Conservation (phyloP, 208 protist genomes). For the Leishmania mexicana region DNA sequence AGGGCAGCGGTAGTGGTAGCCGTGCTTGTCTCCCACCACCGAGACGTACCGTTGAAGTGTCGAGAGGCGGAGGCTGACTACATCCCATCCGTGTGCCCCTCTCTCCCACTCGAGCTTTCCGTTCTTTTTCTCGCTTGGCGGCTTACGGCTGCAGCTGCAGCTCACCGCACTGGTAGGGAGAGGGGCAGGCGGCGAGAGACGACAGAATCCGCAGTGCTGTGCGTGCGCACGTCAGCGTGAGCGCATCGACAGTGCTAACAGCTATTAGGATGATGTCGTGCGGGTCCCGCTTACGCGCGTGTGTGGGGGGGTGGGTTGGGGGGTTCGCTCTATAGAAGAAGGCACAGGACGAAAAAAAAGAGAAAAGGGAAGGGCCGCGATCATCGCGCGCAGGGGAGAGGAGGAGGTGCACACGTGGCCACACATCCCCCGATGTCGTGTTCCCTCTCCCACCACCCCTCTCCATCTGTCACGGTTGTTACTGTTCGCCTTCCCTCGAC, state of each 20-base stretch:
- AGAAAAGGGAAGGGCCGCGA: not conserved
- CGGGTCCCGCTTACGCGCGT: not conserved
- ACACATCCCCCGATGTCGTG: not conserved
- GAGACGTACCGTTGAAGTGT: not conserved
- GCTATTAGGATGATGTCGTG: not conserved
- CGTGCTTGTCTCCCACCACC: not conserved
- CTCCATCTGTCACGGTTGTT: not conserved
- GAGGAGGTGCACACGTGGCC: not conserved
- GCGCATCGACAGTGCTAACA: not conserved
- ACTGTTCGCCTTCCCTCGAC: not conserved
- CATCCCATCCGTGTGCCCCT: not conserved
- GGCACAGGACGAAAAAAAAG: not conserved
- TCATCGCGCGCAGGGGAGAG: not conserved
- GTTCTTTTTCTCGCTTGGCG: not conserved
- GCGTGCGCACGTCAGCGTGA: not conserved
- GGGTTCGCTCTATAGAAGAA: not conserved
- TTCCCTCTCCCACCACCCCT: not conserved
- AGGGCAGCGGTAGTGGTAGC: not conserved
- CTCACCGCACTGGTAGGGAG: not conserved
- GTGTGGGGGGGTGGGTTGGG: not conserved
- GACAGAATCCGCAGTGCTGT: not conserved
- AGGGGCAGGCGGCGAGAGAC: not conserved
- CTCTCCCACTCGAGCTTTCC: no score
- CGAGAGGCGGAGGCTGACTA: not conserved
- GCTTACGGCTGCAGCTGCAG: not conserved